Conservation (phyloP, 495 filamentous ascomycete genomes). For the Talaromyces wortmannii region DNA sequence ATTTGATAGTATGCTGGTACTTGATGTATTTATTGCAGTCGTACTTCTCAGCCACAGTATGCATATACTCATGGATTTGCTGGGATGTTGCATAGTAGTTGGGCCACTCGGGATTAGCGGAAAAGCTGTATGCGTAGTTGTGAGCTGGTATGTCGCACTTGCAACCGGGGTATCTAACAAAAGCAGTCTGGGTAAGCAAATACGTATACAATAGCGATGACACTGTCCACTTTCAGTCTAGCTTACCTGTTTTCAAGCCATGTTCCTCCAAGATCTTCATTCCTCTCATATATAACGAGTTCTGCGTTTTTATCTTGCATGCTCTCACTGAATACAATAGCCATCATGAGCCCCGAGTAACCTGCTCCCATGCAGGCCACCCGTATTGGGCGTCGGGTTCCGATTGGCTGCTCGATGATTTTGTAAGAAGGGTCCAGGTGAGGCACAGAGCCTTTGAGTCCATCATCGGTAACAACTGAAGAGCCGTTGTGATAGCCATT, state of each 20-base stretch:
- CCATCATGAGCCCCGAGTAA: conserved; percentile 44
- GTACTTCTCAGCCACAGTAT: conserved; percentile 20
- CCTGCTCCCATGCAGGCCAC: conserved; percentile 55
- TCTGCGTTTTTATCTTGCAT: conserved; percentile 37
- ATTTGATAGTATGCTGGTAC: conserved; percentile 25
- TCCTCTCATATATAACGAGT: conserved; percentile 63
- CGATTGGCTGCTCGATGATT: conserved; percentile 8
- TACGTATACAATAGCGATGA: background rate
- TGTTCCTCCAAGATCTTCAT: conserved; percentile 52
- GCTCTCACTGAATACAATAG: conserved; percentile 42
- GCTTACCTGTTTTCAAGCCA: conserved; percentile 61
- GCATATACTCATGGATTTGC: conserved; percentile 44
- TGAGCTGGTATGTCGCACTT: conserved; percentile 50
- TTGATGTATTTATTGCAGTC: conserved; percentile 31
- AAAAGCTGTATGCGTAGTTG: conserved; percentile 24
- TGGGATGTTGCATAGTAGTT: conserved; percentile 27
- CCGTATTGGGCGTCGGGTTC: conserved; percentile 16
- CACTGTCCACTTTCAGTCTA: conserved; percentile 31
- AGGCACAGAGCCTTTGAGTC: background rate
- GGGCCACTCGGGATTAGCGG: conserved; percentile 10
- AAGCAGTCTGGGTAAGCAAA: background rate
- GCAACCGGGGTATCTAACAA: conserved; percentile 33
- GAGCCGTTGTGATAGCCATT: background rate
- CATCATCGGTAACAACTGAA: background rate
- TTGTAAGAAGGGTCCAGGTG: conserved; percentile 1